Base-by-base conservation (phyloP, 129 eudicot species). In the Daucus carota region DNA sequence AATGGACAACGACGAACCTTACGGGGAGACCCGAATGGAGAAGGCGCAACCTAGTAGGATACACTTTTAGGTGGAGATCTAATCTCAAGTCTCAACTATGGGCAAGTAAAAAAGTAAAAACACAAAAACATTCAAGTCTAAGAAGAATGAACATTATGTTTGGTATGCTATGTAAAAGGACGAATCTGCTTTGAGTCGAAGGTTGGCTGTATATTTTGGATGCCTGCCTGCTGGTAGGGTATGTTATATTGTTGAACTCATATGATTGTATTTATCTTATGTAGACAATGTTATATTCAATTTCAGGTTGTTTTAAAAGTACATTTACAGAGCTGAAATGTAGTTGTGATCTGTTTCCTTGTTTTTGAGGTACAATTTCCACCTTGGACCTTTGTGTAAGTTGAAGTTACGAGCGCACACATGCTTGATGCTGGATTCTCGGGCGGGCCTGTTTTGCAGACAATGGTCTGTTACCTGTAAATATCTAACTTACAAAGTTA, bases 1-100 rank as follows among this genome's bases (percentile, higher is more conserved):
- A 85, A 87, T 88, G 75, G 98, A 90, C 73, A 90, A 93, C 6
- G 90, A 87, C 38, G 98, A 93, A 71, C 88, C 97, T 12, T 87
- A 87, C 65, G 98, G 97, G 14, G 88, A 86, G 59, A 89, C 97
- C 8, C 78, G 98, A 54, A 93, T 93, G 98, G 96, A 89, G 80
- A 93, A 93, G 77, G 71, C 93, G 12, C 96, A 84, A 33, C 97
- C 98, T 54, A 87, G 96, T 82, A 81, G 92, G 73, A 85, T 93
- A 81, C 94, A 92, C 32, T 88, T 92, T 70, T 92, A 82, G 86
- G 34, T 40, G 71, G n/a, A 29, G 60, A 54, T n/a, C 15, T 29
- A 18, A 18, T 73, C 44, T 44, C 38, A n/a, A n/a, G n/a, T n/a
- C n/a, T n/a, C 24, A 54, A 24, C n/a, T 22, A 57, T 0, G 16